Conservation (phyloP, 768 basidiomycete genomes). For the Mrakia hoshinonis region DNA sequence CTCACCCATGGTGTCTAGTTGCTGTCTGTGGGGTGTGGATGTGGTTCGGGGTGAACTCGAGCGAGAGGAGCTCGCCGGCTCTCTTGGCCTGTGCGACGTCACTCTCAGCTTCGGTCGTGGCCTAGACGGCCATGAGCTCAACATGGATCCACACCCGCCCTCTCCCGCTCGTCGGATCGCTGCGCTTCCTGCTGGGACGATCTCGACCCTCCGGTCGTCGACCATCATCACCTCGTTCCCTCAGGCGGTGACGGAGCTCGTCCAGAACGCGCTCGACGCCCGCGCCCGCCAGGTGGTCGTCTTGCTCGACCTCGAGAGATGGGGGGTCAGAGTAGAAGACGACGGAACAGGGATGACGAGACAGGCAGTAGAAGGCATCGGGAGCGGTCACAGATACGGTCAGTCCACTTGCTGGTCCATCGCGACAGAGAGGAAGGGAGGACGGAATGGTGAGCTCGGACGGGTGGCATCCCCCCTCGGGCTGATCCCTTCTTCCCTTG, state of each 20-base stretch:
- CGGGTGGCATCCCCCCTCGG: background rate
- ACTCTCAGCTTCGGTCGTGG: no score
- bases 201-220: slow-evolving; percentile 56
- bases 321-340: slow-evolving; percentile 78
- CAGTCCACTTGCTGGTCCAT: background rate
- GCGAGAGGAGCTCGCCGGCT: no score
- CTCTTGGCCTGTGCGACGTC: no score
- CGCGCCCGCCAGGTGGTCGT: slow-evolving; percentile 59
- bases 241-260: slow-evolving; percentile 69
- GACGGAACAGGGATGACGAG: slow-evolving; percentile 56
- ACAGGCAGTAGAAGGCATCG: background rate
- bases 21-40: no score
- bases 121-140: no score
- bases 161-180: background rate
- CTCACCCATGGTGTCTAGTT: no score
- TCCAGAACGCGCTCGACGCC: slow-evolving; percentile 86
- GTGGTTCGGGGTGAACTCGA: no score
- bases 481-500: background rate
- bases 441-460: background rate
- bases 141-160: background rate
- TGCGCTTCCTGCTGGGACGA: background rate
- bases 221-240: slow-evolving; percentile 74
- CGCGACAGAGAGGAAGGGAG: background rate
- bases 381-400: slow-evolving; percentile 10
- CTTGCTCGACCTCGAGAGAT: slow-evolving; percentile 58